Evolutionary conservation across 305 asterid genomes (phyloP), one percentile per base, ranked within the genome.

Genomic region (Andrographis paniculata): DNA sequence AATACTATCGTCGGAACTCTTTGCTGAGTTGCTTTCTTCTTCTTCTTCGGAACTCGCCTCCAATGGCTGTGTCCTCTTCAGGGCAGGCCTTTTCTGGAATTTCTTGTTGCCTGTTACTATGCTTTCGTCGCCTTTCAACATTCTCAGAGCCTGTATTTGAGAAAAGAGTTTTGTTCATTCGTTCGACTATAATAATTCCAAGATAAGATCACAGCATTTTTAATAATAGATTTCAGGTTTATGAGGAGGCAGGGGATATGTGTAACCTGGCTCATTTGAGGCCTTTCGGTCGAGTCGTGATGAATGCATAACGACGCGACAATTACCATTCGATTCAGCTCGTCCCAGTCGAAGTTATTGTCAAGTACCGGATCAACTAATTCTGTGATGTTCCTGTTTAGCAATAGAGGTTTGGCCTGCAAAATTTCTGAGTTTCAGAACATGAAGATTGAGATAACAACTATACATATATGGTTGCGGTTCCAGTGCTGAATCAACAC

Each of bases 381-480:
- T 60, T 79, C 93, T 17, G 54, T 57, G 2, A 68, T 22, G 37
- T 62, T 66, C 56, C 73, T 79, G 56, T 50, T 64, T 24, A 68
- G 62, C 18, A 91, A 67, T 72, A 71, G 63, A 40, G 99, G 93
- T 63, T 87, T 91, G 49, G 99, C 99, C 98, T 89, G 76, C 61
- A 69, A 51, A 33, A 33, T 42, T 57, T 56, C 8, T 16, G 18
- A 53, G 30, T 43, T 55, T 52, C 27, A 17, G 57, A 42, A 62
- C 35, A 20, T 18, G 21, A 17, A 17, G 5, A 48, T 14, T n/a
- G n/a, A n/a, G n/a, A n/a, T n/a, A n/a, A n/a, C n/a, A n/a, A n/a
- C n/a, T n/a, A n/a, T n/a, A n/a, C n/a, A n/a, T n/a, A n/a, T n/a
- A n/a, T n/a, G n/a, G n/a, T n/a, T n/a, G n/a, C n/a, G n/a, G n/a